Percentiles rank a stretch among this genome's conserved stretches.
Evolutionary conservation across 768 basidiomycete genomes (phyloP).

Genomic region (Calocybe indica): DNA sequence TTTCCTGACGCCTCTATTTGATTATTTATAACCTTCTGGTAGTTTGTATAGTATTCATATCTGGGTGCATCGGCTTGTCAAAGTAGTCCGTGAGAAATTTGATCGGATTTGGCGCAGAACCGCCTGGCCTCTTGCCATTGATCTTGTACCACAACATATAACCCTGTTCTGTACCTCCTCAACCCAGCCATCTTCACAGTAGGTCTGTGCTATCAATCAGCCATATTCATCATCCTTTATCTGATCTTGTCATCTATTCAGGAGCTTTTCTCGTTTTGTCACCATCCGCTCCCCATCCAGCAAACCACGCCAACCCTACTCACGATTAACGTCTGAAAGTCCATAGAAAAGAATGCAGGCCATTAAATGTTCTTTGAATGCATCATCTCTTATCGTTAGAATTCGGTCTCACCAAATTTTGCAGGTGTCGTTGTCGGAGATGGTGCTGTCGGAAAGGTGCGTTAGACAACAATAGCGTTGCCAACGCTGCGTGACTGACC

Average conservation of each 20-base stretch:
- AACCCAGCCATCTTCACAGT: constrained; percentile 9
- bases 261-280: constrained; percentile 4
- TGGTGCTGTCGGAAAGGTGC: constrained; percentile 96
- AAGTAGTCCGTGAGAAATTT: constrained; percentile 14
- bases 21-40: no score
- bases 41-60: no score
- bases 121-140: constrained; percentile 10
- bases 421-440: constrained; percentile 97
- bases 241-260: constrained; percentile 1
- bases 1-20: no score
- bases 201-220: constrained; percentile 7
- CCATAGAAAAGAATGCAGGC: constrained; percentile 65
- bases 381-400: constrained; percentile 4
- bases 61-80: not conserved
- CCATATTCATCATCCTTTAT: constrained; percentile 1
- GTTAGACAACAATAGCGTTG: constrained; percentile 17
- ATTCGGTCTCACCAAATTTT: constrained; percentile 24
- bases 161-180: constrained; percentile 8
- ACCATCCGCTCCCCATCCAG: constrained; percentile 14
- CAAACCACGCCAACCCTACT: constrained; percentile 13
- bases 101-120: constrained; percentile 15
- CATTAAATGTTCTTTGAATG: constrained; percentile 67
- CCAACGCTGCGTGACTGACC: constrained; percentile 13
- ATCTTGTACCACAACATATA: constrained; percentile 17
- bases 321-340: constrained; percentile 9